Percentiles rank a stretch among this genome's conserved stretches.
phyloP scores from a whole-genome alignment of 208 protist species.

The Leishmania tropica region DNA sequence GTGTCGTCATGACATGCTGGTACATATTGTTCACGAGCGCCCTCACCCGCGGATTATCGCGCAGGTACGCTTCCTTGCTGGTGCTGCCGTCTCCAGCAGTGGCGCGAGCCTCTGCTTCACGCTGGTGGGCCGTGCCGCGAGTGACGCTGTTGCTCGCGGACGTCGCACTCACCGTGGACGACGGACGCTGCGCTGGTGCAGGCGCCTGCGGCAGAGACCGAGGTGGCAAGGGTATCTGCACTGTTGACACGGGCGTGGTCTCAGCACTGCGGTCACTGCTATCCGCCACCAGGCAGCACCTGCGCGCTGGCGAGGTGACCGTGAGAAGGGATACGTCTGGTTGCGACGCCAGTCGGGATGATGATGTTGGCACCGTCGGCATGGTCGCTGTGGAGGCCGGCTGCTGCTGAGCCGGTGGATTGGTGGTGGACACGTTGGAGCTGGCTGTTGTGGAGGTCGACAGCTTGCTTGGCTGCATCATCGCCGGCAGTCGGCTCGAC shows the following conservation, averaged over 20 bases:
- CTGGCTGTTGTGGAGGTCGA: slow-evolving; percentile 3
- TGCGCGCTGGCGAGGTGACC: slow-evolving; percentile 25
- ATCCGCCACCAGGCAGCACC: slow-evolving; percentile 13
- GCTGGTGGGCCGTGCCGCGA: not conserved
- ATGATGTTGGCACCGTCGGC: slow-evolving; percentile 20
- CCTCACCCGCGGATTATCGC: slow-evolving; percentile 31
- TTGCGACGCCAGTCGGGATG: slow-evolving; percentile 21
- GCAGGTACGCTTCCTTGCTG: slow-evolving; percentile 12
- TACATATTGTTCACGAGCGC: slow-evolving; percentile 54
- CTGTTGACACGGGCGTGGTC: not conserved
- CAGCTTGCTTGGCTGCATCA: slow-evolving; percentile 23
- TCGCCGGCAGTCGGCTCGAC: slow-evolving; percentile 16
- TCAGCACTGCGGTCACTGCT: slow-evolving; percentile 9
- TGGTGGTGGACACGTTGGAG: not conserved
- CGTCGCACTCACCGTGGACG: not conserved
- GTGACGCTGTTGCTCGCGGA: not conserved
- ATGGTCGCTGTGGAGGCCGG: slow-evolving; percentile 5
- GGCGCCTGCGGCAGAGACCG: not conserved
- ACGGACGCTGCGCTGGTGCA: slow-evolving; percentile 2
- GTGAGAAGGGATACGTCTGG: slow-evolving; percentile 13
- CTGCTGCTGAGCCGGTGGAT: not conserved
- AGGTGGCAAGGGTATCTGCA: slow-evolving; percentile 1
- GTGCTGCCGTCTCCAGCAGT: slow-evolving; percentile 6
- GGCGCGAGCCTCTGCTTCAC: not conserved
- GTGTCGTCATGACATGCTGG: slow-evolving; percentile 42